Base-by-base conservation (phyloP, 2,329 filamentous ascomycete species). In the Gaeumannomyces tritici region DNA sequence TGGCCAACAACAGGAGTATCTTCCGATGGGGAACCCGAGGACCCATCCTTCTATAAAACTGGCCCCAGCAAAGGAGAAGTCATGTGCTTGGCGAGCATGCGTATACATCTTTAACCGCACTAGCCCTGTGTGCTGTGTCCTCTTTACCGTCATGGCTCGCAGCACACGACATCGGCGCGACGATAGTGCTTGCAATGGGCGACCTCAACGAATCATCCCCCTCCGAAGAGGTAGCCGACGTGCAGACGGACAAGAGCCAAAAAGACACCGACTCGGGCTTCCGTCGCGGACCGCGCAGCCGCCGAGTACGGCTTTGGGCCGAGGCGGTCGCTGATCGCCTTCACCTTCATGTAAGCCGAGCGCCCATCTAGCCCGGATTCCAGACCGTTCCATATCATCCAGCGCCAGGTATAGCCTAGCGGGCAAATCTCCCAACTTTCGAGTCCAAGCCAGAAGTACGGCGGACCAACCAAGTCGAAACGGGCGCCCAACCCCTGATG, bases 331-430 rank as follows among this genome's bases (percentile, higher is more conserved):
- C 60, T 72, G n/a, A 57, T 70, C 27, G 67, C 66, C 28, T 71
- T 71, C 56, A 67, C 66, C 2, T 67, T 69, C 33, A 70, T 68
- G 68, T 69, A 28, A 54, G 67, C 4, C 33, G 18, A 13, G 33
- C 13, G 11, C 33, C 12, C 21, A 18, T 15, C 42, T 35, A 18
- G 33, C 42, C 42, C 11, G 4, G n/a, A 9, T 21, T n/a, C 6
- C 42, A n/a, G 4, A 51, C 42, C 42, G 42, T n/a, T 47, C 4
- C 42, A 9, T 8, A 47, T 7, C 13, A 8, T 18, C 21, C 42
- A 1, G 1, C 2, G 13, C 21, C 5, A n/a, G 21, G 42, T 8
- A 51, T 5, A 51, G 18, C 4, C 42, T 51, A 7, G 42, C 21
- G 42, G n/a, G 18, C 42, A n/a, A 51, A 21, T n/a, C 18, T 51